These are phyloP conservation scores for Fusarium gaditjirri DNA, from an alignment of 2,329 filamentous ascomycete species.

Conservation along the genomic window DNA sequence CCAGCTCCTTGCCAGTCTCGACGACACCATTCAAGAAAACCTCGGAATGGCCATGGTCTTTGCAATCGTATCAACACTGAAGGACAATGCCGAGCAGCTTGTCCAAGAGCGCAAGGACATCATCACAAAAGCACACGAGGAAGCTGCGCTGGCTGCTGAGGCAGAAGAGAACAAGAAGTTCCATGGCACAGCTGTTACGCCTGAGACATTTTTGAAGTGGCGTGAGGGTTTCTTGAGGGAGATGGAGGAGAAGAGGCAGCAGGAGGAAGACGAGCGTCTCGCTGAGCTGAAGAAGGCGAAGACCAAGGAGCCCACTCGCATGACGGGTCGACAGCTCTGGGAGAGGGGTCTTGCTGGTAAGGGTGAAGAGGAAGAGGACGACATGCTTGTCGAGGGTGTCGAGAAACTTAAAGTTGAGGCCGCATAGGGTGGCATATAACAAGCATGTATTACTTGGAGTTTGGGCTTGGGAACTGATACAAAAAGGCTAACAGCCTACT, in stretches of 20 bases:
- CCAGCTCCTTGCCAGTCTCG: constrained; percentile 74
- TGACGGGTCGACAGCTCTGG: constrained; percentile 82
- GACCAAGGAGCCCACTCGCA: constrained; percentile 76
- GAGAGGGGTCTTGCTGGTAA: constrained; percentile 77
- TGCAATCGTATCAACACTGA: constrained; percentile 85
- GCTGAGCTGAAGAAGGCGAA: constrained; percentile 85
- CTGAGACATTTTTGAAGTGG: constrained; percentile 87
- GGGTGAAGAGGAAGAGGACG: constrained; percentile 73
- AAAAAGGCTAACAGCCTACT: constrained; percentile 21
- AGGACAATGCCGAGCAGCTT: constrained; percentile 89
- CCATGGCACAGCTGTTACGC: constrained; percentile 88
- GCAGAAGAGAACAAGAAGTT: constrained; percentile 97
- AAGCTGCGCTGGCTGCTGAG: constrained; percentile 70
- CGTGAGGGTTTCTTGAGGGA: constrained; percentile 80
- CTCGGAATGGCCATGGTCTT: constrained; percentile 98
- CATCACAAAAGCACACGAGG: constrained; percentile 67
- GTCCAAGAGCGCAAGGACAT: constrained; percentile 78
- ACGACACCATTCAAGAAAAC: constrained; percentile 87
- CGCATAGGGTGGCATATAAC: constrained; percentile 17
- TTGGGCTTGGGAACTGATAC: constrained; percentile 39
- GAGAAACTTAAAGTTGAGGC: constrained; percentile 78
- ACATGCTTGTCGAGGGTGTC: constrained; percentile 69
- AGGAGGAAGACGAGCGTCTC: constrained; percentile 78
- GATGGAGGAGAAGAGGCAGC: constrained; percentile 77
- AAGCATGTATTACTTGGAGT: constrained; percentile 43